Percentiles rank a stretch among this genome's conserved stretches.
These are phyloP conservation scores for Sugiyamaella neomexicana DNA, from an alignment of 1,139 yeast genomes.

Conservation along the genomic window DNA sequence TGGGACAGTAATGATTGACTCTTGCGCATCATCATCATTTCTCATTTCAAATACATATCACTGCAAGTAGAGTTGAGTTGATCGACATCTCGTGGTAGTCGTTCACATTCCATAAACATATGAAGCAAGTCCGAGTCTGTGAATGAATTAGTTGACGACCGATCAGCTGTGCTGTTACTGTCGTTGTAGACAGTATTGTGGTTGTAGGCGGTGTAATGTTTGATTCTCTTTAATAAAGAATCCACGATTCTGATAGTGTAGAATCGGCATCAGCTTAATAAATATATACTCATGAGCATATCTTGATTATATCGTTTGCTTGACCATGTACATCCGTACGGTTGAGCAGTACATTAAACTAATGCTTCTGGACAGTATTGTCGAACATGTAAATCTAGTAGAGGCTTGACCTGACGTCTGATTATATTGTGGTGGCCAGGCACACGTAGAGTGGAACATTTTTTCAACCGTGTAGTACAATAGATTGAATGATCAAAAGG, in stretches of 20 bases:
- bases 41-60: constrained; percentile 41
- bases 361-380: constrained; percentile 41
- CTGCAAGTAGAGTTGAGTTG: constrained; percentile 35
- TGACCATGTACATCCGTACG: constrained; percentile 46
- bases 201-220: constrained; percentile 29
- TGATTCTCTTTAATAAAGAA: constrained; percentile 43
- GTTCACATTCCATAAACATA: constrained; percentile 41
- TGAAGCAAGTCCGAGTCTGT: constrained; percentile 37
- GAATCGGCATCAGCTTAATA: constrained; percentile 39
- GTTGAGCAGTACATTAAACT: constrained; percentile 40
- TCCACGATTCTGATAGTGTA: constrained; percentile 38
- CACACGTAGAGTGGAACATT: background rate
- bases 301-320: constrained; percentile 39
- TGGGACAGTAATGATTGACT: too few relatives aligned
- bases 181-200: background rate
- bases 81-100: constrained; percentile 40
- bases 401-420: constrained; percentile 26
- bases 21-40: constrained; percentile 41
- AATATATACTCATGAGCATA: constrained; percentile 43
- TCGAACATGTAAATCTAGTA: constrained; percentile 36
- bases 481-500: background rate
- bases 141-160: constrained; percentile 20
- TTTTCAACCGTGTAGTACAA: background rate
- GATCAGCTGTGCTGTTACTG: too few relatives aligned
- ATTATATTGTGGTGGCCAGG: background rate